phyloP scores from a whole-genome alignment of 768 basidiomycete species.

The Leccinum longicurvipes region DNA sequence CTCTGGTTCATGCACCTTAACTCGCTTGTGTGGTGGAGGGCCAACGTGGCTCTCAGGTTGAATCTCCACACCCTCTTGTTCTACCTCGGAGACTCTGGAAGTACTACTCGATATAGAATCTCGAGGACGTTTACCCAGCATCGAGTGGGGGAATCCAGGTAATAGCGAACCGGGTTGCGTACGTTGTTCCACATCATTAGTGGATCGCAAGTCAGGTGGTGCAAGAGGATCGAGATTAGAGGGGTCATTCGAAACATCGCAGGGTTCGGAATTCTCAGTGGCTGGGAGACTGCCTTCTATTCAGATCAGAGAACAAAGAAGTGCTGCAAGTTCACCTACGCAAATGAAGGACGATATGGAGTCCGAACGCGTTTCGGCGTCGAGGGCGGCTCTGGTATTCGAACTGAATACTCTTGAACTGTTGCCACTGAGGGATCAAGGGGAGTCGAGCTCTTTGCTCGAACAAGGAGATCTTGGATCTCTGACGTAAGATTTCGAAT shows the following conservation, averaged over 20 bases:
- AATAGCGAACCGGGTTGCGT: conserved; percentile 19
- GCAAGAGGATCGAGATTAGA: conserved; percentile 16
- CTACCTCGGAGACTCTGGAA: conserved; percentile 40
- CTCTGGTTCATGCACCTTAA: conserved; percentile 35
- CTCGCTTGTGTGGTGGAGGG: conserved; percentile 53
- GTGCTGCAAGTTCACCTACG: conserved; percentile 17
- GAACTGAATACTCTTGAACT: conserved; percentile 15
- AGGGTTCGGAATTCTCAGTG: conserved; percentile 17
- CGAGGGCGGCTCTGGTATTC: conserved; percentile 31
- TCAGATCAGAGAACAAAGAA: conserved; percentile 12
- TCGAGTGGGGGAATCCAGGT: conserved; percentile 41
- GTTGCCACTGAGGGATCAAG: conserved; percentile 6
- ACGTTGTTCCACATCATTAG: conserved; percentile 9
- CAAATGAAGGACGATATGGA: conserved; percentile 23
- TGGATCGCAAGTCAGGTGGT: conserved; percentile 9
- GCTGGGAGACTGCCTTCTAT: conserved; percentile 15
- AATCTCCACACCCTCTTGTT: conserved; percentile 38
- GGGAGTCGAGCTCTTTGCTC: conserved; percentile 10
- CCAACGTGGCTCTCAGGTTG: conserved; percentile 38
- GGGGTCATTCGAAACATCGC: conserved; percentile 20
- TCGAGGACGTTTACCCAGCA: conserved; percentile 66
- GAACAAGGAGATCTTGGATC: conserved; percentile 31
- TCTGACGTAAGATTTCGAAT: conserved; percentile 37
- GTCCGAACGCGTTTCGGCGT: conserved; percentile 34
- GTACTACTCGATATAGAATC: conserved; percentile 46